A percentile compares a stretch with the other conserved stretches of the same genome.
Conservation (phyloP, 1,284 basidiomycete species). For the Omphalotus olearius region DNA sequence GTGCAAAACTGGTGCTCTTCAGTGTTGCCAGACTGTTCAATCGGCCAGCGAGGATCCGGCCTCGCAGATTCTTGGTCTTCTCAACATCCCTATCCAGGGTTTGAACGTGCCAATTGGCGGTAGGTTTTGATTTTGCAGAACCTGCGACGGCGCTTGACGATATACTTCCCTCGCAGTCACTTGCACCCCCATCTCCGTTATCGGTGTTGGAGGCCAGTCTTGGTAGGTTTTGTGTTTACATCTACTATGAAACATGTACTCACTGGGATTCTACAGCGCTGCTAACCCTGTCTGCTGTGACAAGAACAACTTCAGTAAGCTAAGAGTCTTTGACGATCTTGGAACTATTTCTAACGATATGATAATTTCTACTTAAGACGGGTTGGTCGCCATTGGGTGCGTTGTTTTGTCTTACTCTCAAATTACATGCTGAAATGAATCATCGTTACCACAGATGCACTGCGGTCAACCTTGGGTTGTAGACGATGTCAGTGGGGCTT, state of each 20-base stretch:
- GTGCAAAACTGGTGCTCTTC: constrained; percentile 9
- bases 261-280: not conserved
- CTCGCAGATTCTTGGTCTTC: not conserved
- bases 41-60: not conserved
- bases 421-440: too few relatives aligned
- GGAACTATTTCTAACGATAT: too few relatives aligned
- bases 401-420: too few relatives aligned
- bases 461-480: too few relatives aligned
- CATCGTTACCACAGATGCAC: too few relatives aligned
- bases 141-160: too few relatives aligned
- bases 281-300: constrained; percentile 5
- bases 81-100: constrained; percentile 11
- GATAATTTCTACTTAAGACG: too few relatives aligned
- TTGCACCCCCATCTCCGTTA: constrained; percentile 9
- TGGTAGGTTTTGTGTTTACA: not conserved
- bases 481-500: too few relatives aligned
- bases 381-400: too few relatives aligned
- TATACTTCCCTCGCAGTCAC: not conserved
- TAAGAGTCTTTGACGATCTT: too few relatives aligned
- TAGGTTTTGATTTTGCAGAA: too few relatives aligned
- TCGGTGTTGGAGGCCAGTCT: constrained; percentile 3
- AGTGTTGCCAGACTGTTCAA: constrained; percentile 11
- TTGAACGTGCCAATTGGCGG: constrained; percentile 5
- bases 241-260: not conserved
- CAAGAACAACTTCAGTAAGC: constrained; percentile 16